Evolutionary conservation across 257 asterid genomes (phyloP).

Genomic region (Solanum clarkiae): DNA sequence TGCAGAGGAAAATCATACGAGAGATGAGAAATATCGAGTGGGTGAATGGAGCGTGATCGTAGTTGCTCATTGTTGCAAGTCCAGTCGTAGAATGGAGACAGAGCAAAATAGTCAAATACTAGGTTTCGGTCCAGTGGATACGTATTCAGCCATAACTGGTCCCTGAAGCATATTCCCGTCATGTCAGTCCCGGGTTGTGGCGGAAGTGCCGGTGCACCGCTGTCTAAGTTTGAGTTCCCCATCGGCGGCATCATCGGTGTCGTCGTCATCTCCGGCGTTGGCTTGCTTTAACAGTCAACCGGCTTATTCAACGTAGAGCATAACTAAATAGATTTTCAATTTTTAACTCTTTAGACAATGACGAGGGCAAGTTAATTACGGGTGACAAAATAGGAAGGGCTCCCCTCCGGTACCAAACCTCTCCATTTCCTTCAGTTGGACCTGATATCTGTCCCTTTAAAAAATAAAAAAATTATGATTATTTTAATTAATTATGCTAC

Average conservation of each 20-base stretch:
- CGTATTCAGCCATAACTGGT: constrained; percentile 88
- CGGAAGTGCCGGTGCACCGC: constrained; percentile 20
- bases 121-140: constrained; percentile 85
- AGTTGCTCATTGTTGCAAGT: constrained; percentile 82
- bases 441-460: no score
- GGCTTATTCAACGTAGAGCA: background rate
- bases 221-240: constrained; percentile 18
- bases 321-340: background rate
- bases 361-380: no score
- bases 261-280: constrained; percentile 40
- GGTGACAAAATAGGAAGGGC: no score
- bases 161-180: constrained; percentile 83
- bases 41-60: constrained; percentile 63
- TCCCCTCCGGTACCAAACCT: no score
- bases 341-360: no score
- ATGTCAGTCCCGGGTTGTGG: constrained; percentile 83
- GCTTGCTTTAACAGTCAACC: background rate
- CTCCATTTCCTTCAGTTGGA: no score
- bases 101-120: constrained; percentile 92
- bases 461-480: no score
- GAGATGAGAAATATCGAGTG: constrained; percentile 72
- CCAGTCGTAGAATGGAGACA: constrained; percentile 81
- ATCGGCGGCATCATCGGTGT: constrained; percentile 56
- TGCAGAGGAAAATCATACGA: constrained; percentile 28
- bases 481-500: no score